Evolutionary conservation across 768 basidiomycete genomes (phyloP).

Genomic region (Boletus rubropictus): DNA sequence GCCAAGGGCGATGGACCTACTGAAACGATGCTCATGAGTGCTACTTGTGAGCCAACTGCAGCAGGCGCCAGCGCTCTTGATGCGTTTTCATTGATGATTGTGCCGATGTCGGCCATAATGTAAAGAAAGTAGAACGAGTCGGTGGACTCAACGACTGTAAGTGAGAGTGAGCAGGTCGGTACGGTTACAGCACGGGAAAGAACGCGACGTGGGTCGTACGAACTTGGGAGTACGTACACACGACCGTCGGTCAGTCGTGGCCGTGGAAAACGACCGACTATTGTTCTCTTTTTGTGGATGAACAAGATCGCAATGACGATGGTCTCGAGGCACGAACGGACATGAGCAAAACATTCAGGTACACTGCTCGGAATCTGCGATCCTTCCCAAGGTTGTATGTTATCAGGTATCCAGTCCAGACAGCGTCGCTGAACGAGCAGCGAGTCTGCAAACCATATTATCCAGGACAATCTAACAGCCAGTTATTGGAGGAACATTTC

Average conservation of each 20-base stretch:
- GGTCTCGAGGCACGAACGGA: too few relatives aligned
- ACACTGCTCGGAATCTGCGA: too few relatives aligned
- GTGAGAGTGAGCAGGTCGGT: constrained; percentile 20
- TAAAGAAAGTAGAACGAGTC: constrained; percentile 15
- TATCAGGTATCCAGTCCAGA: too few relatives aligned
- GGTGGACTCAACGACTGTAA: constrained; percentile 8
- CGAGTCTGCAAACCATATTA: too few relatives aligned
- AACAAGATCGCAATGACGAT: too few relatives aligned
- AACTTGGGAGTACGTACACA: neutral
- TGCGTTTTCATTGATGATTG: constrained; percentile 31
- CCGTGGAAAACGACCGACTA: neutral
- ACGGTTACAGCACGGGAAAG: constrained; percentile 2
- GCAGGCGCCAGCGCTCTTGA: constrained; percentile 70
- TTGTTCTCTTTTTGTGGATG: neutral
- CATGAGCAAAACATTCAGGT: neutral
- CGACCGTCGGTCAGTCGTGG: neutral
- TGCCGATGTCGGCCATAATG: constrained; percentile 30
- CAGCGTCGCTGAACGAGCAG: too few relatives aligned
- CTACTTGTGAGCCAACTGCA: constrained; percentile 74
- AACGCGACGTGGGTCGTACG: neutral
- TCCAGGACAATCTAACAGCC: too few relatives aligned
- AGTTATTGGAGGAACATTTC: too few relatives aligned
- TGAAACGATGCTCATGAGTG: constrained; percentile 66
- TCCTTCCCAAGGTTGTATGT: too few relatives aligned
- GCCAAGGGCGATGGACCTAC: constrained; percentile 39